These are phyloP conservation scores for Kodamaea sp. DNA, from an alignment of 1,139 yeast genomes.

Conservation along the genomic window DNA sequence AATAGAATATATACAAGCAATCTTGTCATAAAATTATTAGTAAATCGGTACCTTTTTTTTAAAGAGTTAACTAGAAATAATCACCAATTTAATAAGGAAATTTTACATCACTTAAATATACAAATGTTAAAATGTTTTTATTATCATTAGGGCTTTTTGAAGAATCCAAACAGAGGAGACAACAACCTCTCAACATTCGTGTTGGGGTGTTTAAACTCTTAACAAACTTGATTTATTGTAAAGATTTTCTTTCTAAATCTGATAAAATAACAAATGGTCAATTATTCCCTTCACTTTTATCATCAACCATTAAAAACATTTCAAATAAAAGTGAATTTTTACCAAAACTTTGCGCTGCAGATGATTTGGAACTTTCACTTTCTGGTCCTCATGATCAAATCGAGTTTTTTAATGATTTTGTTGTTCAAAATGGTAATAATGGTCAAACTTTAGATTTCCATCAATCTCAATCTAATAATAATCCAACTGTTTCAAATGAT, in stretches of 20 bases:
- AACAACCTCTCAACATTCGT: slow-evolving; percentile 2
- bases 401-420: slow-evolving; percentile 13
- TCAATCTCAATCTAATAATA: not conserved
- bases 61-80: no score
- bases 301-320: slow-evolving; percentile 10
- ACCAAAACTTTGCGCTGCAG: slow-evolving; percentile 17
- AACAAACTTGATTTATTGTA: slow-evolving; percentile 13
- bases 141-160: slow-evolving; percentile 10
- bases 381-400: slow-evolving; percentile 15
- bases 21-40: no score
- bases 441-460: not conserved
- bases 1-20: not conserved
- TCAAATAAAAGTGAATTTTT: slow-evolving; percentile 9
- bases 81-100: no score
- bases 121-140: slow-evolving; percentile 8
- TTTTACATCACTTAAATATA: not conserved
- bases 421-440: not conserved
- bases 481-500: not conserved
- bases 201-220: slow-evolving; percentile 14
- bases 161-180: no score
- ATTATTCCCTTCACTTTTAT: slow-evolving; percentile 9
- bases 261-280: slow-evolving; percentile 2
- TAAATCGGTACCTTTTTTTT: no score
- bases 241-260: slow-evolving; percentile 4
- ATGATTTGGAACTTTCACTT: slow-evolving; percentile 15